Evolutionary conservation across 2,329 filamentous ascomycete genomes (phyloP).

Genomic region (Elsinoe ampelina): DNA sequence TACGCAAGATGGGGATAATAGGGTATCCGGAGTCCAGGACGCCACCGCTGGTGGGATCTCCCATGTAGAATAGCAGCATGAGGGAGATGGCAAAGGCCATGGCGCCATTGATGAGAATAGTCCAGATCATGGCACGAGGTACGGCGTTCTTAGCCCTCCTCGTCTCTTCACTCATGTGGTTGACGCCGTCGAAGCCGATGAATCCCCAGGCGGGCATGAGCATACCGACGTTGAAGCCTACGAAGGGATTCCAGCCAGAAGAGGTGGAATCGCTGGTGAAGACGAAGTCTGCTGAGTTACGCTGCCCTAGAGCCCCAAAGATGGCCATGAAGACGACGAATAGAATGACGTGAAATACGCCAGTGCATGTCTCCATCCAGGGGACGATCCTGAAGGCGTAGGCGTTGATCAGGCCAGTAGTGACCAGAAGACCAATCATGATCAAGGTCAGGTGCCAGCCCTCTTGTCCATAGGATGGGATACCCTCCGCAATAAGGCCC

Average conservation of each 20-base stretch:
- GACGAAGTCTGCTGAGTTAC: conserved; percentile 17
- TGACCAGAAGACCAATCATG: conserved; percentile 29
- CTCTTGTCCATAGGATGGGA: conserved; percentile 26
- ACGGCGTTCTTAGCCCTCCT: conserved; percentile 18
- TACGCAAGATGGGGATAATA: conserved; percentile 19
- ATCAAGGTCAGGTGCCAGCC: conserved; percentile 34
- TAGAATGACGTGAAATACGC: conserved; percentile 19
- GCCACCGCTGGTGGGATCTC: conserved; percentile 17
- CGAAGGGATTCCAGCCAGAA: conserved; percentile 21
- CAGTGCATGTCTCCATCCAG: conserved; percentile 20
- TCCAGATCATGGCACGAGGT: conserved; percentile 20
- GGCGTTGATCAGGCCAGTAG: conserved; percentile 25
- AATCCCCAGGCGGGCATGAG: conserved; percentile 20
- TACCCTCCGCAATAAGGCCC: conserved; percentile 26
- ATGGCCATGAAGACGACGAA: conserved; percentile 21
- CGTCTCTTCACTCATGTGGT: conserved; percentile 20
- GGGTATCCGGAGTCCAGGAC: conserved; percentile 18
- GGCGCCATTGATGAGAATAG: conserved; percentile 19
- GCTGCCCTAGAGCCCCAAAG: conserved; percentile 16
- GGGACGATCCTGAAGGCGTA: conserved; percentile 31
- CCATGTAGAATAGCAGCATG: conserved; percentile 19
- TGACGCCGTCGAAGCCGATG: conserved; percentile 15
- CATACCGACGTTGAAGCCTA: conserved; percentile 19
- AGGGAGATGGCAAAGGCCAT: conserved; percentile 20
- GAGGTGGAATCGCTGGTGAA: conserved; percentile 17